Percentiles rank a stretch among this genome's conserved stretches.
These are phyloP conservation scores for Stropharia rugosoannulata DNA, from an alignment of 768 basidiomycete genomes.

Conservation along the genomic window DNA sequence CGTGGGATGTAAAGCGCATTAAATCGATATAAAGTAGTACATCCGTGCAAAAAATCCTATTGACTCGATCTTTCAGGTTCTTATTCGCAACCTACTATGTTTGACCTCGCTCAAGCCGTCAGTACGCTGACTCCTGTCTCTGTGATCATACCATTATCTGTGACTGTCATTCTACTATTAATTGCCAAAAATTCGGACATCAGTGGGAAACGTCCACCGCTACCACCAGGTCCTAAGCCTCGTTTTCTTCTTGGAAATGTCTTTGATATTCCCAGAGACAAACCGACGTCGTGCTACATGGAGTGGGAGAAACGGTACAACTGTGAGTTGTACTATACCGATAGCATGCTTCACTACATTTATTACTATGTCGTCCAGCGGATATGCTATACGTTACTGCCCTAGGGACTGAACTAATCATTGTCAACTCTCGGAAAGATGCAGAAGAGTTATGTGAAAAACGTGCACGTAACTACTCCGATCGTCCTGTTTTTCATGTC, in stretches of 20 bases:
- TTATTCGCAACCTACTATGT: no score
- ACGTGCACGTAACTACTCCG: conserved; percentile 43
- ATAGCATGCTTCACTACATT: not conserved
- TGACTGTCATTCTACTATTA: no score
- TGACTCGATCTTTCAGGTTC: no score
- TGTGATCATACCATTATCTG: no score
- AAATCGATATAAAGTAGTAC: no score
- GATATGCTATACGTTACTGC: conserved; percentile 19
- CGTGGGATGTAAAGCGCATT: no score
- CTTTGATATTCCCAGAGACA: not conserved
- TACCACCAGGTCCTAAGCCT: conserved; percentile 3
- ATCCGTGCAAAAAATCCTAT: no score
- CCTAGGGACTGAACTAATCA: conserved; percentile 20
- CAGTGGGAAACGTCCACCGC: not conserved
- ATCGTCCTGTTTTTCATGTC: conserved; percentile 31
- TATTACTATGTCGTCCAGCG: not conserved
- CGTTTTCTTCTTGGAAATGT: conserved; percentile 1
- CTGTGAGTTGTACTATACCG: not conserved
- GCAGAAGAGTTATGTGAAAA: conserved; percentile 32
- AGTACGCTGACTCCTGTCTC: no score
- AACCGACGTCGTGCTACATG: not conserved
- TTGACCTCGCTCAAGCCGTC: no score
- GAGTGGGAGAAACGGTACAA: conserved; percentile 4
- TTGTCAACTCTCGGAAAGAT: conserved; percentile 22
- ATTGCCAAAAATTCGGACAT: no score